phyloP scores from a whole-genome alignment of 2,329 filamentous ascomycete species.

The Monosporascus sp. region DNA sequence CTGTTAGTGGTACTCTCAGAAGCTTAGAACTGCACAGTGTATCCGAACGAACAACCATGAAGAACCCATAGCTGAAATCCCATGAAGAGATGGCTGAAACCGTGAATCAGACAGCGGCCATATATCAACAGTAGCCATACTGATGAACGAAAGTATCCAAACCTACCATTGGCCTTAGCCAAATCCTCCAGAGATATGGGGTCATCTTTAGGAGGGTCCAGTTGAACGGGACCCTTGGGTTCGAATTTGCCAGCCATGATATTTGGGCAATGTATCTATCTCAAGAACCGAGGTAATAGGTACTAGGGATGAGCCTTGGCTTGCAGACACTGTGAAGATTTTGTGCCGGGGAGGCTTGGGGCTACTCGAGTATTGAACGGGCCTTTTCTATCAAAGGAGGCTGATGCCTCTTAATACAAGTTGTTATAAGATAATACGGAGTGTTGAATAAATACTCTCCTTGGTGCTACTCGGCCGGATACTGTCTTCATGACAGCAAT shows the following conservation, averaged over 20 bases:
- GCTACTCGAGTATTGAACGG: too few relatives aligned
- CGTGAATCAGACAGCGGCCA: neutral
- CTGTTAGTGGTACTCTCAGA: constrained; percentile 12
- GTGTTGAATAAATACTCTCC: too few relatives aligned
- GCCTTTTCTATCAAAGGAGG: too few relatives aligned
- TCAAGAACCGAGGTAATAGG: neutral
- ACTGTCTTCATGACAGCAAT: too few relatives aligned
- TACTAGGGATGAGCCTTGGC: neutral
- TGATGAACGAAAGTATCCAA: neutral
- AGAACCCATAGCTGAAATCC: too few relatives aligned
- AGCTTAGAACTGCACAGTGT: neutral
- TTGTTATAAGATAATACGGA: too few relatives aligned
- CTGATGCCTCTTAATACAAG: too few relatives aligned
- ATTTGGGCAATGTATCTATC: neutral
- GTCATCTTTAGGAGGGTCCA: constrained; percentile 83
- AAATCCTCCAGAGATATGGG: constrained; percentile 77
- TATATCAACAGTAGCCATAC: neutral
- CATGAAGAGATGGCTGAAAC: neutral
- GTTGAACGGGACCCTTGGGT: constrained; percentile 68
- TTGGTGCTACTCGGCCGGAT: too few relatives aligned
- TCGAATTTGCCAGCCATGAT: constrained; percentile 64
- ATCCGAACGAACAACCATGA: too few relatives aligned
- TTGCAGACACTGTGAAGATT: too few relatives aligned
- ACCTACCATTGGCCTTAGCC: constrained; percentile 74
- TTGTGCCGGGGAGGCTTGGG: too few relatives aligned